A percentile compares a stretch with the other conserved stretches of the same genome.
These are phyloP conservation scores for Gymnopus androsaceus DNA, from an alignment of 1,284 basidiomycete genomes.

Conservation along the genomic window DNA sequence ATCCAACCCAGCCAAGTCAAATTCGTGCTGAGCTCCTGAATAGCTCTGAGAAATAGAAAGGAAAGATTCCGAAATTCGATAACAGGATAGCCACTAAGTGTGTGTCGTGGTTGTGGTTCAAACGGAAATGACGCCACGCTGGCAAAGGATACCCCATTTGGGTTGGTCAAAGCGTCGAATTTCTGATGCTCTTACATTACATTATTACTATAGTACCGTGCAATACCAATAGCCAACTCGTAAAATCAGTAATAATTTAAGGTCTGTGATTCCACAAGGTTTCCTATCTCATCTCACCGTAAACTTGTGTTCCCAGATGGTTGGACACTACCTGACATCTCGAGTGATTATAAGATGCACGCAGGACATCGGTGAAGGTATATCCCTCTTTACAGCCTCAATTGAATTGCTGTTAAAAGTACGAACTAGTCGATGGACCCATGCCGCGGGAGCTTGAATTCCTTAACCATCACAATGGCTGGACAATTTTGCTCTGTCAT, in stretches of 20 bases:
- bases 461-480: conserved; percentile 24
- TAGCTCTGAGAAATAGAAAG: too few relatives aligned
- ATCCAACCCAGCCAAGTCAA: too few relatives aligned
- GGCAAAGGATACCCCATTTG: too few relatives aligned
- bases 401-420: not conserved
- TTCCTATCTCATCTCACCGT: not conserved
- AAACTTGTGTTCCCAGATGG: conserved; percentile 40
- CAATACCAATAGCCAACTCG: conserved; percentile 21
- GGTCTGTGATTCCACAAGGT: conserved; percentile 15
- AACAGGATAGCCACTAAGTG: too few relatives aligned
- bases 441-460: conserved; percentile 17
- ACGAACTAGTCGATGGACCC: conserved; percentile 22
- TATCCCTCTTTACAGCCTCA: not conserved
- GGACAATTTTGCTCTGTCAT: conserved; percentile 43
- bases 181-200: too few relatives aligned
- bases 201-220: too few relatives aligned
- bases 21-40: too few relatives aligned
- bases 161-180: too few relatives aligned
- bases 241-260: conserved; percentile 25
- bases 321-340: conserved; percentile 50
- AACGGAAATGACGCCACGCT: too few relatives aligned
- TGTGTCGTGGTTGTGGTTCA: too few relatives aligned
- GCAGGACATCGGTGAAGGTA: conserved; percentile 42
- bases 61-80: too few relatives aligned
- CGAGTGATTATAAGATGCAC: conserved; percentile 49